Base-by-base conservation (phyloP, 2,329 filamentous ascomycete genomes). In the Aspergillus sp. region DNA sequence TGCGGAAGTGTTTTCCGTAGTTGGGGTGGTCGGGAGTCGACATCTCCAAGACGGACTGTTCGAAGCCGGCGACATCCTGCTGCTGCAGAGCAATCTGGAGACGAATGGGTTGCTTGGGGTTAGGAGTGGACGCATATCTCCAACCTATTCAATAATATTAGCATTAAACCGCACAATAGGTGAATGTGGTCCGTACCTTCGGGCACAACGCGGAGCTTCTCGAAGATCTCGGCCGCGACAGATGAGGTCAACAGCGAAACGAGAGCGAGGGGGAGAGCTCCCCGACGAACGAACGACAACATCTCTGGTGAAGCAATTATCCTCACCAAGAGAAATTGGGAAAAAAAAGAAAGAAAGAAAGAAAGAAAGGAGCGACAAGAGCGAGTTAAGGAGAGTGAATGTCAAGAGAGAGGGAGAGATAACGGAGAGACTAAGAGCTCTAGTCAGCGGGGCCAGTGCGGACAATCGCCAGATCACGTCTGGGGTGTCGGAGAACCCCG, bases 1-100 rank as follows among this genome's bases (percentile, higher is more conserved):
- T 59, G 13, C 68, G 63, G 53, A 79, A 70, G 53, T 79, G 71
- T 39, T 71, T 66, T 15, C 78, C 77, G 49, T 80, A 80, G 15
- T 65, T 69, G 1, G 59, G 48, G 48, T 74, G 67, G 4, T 61
- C 65, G 0, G 78, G 78, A 0, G 76, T 74, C 2, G 77, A 78
- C 53, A 80, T 71, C 19, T 75, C 67, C 39, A 72, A 53, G 9
- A 80, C 63, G 2, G 71, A 68, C 43, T 70, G 61, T 47, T 77
- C 75, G 22, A 80, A 67, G 23, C 61, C 60, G 6, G 53, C 54
- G 19, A 56, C 53, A 49, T 69, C 54, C 13, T 66, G 56, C 53
- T 69, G 68, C 30, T 60, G 49, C n/a, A 70, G 55, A 10, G 65
- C 67, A 37, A 70, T 63, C 45, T 64, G 61, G 13, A 68, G 54